Percentiles rank a stretch among this genome's conserved stretches.
phyloP scores from a whole-genome alignment of 306 rosid genomes.

The Hippophae rhamnoides region DNA sequence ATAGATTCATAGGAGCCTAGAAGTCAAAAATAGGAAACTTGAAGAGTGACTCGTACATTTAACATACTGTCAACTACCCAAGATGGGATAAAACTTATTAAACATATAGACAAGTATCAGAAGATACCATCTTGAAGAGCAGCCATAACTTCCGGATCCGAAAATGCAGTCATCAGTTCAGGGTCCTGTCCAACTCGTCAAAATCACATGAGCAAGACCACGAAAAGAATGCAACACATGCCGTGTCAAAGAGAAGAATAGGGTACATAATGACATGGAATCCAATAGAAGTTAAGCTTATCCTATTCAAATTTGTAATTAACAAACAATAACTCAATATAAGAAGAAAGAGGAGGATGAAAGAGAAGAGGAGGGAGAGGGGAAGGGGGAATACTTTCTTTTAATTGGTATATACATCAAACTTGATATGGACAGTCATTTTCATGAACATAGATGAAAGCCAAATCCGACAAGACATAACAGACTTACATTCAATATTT shows the following conservation, averaged over 20 bases:
- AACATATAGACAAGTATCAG: constrained; percentile 6
- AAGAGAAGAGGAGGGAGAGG: no score
- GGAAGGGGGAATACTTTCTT: no score
- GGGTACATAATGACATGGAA: no score
- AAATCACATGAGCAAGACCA: constrained; percentile 13
- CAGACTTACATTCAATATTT: constrained; percentile 68
- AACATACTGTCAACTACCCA: no score
- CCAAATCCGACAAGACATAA: background rate
- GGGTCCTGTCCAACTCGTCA: constrained; percentile 50
- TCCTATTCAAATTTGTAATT: no score
- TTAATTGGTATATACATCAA: no score
- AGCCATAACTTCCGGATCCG: constrained; percentile 89
- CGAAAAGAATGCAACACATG: background rate
- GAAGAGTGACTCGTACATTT: no score
- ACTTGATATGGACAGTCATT: background rate
- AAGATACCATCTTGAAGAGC: constrained; percentile 84
- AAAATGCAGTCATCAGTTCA: constrained; percentile 71
- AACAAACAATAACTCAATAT: no score
- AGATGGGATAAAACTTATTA: background rate
- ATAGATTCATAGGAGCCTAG: no score
- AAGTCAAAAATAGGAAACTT: no score
- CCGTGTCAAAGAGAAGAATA: background rate
- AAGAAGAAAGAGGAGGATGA: no score
- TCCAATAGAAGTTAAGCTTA: no score
- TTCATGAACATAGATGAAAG: constrained; percentile 8